Percentiles rank a stretch among this genome's conserved stretches.
These are phyloP conservation scores for Chlamydomonas sp. DNA, from an alignment of 139 green algal genomes.

Conservation along the genomic window DNA sequence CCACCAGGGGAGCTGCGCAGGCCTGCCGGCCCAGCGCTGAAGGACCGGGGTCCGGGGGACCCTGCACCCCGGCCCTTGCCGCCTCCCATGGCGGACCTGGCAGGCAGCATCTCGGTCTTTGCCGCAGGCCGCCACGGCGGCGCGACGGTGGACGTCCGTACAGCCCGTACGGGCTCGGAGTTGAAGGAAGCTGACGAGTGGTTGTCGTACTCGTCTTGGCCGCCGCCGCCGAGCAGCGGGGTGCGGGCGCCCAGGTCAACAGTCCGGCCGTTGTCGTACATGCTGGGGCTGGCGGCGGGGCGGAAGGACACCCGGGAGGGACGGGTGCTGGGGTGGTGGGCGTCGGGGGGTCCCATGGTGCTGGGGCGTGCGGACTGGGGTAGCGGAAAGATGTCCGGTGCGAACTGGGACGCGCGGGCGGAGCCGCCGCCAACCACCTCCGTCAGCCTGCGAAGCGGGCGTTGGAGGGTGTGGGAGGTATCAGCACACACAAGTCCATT, in stretches of 20 bases:
- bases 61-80: neutral
- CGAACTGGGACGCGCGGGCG: no score
- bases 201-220: neutral
- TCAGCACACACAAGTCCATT: no score
- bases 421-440: no score
- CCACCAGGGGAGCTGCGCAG: no score
- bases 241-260: neutral
- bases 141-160: neutral
- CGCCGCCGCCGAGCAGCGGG: neutral
- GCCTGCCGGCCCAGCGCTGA: neutral
- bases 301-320: neutral
- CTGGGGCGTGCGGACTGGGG: no score
- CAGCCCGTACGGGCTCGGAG: neutral
- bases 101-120: neutral
- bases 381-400: neutral
- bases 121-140: neutral
- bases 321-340: neutral
- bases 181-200: neutral
- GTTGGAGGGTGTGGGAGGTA: no score
- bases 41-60: neutral
- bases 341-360: neutral
- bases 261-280: neutral
- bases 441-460: no score
- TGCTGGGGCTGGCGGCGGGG: neutral
- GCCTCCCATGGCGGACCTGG: no score